A percentile compares a stretch with the other conserved stretches of the same genome.
phyloP scores from a whole-genome alignment of 1,284 basidiomycete genomes.

The Pseudomicrostroma phylloplanum region DNA sequence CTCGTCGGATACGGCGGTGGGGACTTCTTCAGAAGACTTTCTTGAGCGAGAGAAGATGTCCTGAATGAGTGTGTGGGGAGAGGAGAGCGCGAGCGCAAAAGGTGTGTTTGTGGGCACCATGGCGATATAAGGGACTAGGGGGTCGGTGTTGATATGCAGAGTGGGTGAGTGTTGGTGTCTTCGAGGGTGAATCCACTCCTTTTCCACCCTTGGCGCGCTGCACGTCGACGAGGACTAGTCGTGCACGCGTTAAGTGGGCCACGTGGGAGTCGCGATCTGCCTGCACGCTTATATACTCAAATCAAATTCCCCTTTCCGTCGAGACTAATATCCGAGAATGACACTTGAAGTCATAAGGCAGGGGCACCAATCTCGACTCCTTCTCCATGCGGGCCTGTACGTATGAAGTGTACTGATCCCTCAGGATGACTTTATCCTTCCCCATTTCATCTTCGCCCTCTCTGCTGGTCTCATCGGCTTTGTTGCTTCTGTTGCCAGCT shows the following conservation, averaged over 20 bases:
- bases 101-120: slow-evolving; percentile 6
- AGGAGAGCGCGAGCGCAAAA: not conserved
- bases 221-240: too few relatives aligned
- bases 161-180: not conserved
- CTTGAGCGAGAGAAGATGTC: not conserved
- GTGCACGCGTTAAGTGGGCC: too few relatives aligned
- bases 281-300: too few relatives aligned
- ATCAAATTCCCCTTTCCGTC: too few relatives aligned
- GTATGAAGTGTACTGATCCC: too few relatives aligned
- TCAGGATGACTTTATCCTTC: not conserved
- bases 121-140: not conserved
- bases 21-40: not conserved
- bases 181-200: not conserved
- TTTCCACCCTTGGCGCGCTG: not conserved
- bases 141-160: not conserved
- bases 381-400: too few relatives aligned
- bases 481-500: too few relatives aligned
- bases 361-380: too few relatives aligned
- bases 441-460: not conserved
- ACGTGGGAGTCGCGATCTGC: too few relatives aligned
- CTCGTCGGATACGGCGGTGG: not conserved
- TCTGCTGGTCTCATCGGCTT: not conserved
- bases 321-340: too few relatives aligned
- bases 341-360: too few relatives aligned
- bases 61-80: not conserved